phyloP scores from a whole-genome alignment of 164 flowering plant species.

The Piper longum region DNA sequence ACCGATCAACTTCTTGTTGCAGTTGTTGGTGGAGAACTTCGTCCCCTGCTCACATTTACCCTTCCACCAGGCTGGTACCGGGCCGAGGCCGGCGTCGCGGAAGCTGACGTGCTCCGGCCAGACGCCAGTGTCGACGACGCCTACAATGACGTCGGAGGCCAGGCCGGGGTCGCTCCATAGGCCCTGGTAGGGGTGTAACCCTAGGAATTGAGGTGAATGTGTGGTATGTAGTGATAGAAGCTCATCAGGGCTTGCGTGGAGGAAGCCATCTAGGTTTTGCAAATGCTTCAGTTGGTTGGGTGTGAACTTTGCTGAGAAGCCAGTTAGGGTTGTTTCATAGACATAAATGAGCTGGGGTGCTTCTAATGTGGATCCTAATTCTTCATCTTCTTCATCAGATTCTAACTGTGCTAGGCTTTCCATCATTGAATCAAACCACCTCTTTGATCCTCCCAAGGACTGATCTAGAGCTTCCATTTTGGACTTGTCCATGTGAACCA shows the following conservation, averaged over 20 bases:
- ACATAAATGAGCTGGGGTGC: constrained; percentile 40
- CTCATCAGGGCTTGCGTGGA: constrained; percentile 44
- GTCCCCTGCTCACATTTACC: constrained; percentile 36
- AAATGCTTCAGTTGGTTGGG: constrained; percentile 25
- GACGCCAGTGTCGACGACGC: constrained; percentile 75
- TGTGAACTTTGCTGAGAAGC: constrained; percentile 60
- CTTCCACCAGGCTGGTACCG: constrained; percentile 48
- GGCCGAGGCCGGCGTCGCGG: constrained; percentile 33
- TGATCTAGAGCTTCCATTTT: constrained; percentile 18
- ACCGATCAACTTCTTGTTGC: constrained; percentile 69
- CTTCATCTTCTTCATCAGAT: constrained; percentile 6
- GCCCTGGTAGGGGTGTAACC: constrained; percentile 37
- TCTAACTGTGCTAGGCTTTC: constrained; percentile 24
- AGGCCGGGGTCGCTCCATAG: constrained; percentile 59
- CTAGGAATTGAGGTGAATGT: constrained; percentile 56
- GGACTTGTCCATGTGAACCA: constrained; percentile 53
- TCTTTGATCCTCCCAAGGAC: constrained; percentile 11
- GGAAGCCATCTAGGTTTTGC: constrained; percentile 25
- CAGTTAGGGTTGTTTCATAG: constrained; percentile 39
- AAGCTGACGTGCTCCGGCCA: constrained; percentile 77
- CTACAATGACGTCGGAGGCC: constrained; percentile 61
- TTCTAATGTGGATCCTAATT: not conserved
- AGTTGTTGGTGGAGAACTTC: constrained; percentile 34
- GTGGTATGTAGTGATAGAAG: constrained; percentile 56
- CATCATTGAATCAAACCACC: constrained; percentile 32